Evolutionary conservation across 106 monocot species (phyloP), one percentile per base, ranked within the genome.

Genomic region (Acanthochlamys bracteata): DNA sequence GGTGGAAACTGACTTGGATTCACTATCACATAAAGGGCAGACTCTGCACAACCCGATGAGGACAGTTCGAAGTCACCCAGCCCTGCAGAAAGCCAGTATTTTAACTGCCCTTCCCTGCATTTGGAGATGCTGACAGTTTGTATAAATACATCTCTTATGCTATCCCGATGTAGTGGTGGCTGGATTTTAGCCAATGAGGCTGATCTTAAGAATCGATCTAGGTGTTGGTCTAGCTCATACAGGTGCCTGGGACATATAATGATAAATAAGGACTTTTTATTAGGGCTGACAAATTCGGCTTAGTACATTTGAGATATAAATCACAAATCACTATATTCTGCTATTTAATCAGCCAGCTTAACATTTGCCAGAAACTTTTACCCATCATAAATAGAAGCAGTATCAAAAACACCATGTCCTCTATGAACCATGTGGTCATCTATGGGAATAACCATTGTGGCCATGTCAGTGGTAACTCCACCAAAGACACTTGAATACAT

Each of bases 401-500:
- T 95, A 61, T 95, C 94, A 51, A 95, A 95, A 66, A 95, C 89
- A 61, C 90, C 94, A 73, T 94, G 89, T 8, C 94, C 94, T 84
- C 94, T 66, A 53, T 94, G 94, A 26, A 94, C 86, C 86, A 95
- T 95, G 80, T 95, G 94, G 73, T 95, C 94, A 74, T 95, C 90
- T 52, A 86, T 82, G 42, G 77, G 89, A 61, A 90, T 84, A 57
- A 90, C 79, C 94, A 95, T 95, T 17, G 82, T 75, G 4, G 77
- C 84, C 61, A 79, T 86, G 71, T 90, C 82, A 64, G 84, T 84
- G 20, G 90, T 95, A 39, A 95, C 80, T 66, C 94, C 94, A 40
- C 84, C 90, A 66, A 84, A 70, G 33, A 95, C 69, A 68, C 86
- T 95, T 14, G 90, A 95, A 67, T 90, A 86, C 94, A 95, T 95